Evolutionary conservation across 179 eudicot species (phyloP).

Genomic region (Gypsophila paniculata): DNA sequence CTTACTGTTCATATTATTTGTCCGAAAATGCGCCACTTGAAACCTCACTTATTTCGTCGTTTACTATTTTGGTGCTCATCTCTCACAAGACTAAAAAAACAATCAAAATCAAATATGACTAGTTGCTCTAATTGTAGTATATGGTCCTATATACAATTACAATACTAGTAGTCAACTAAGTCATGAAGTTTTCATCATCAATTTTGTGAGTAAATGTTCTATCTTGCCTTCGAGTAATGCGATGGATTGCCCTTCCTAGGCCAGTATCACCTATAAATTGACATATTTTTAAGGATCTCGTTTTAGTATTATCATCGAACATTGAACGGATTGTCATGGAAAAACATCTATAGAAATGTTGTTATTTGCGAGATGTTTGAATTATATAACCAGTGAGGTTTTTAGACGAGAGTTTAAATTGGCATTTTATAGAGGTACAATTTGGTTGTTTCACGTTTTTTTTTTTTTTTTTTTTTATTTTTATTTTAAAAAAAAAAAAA

Average conservation of each 20-base stretch:
- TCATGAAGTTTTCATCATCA: constrained; percentile 18
- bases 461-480: too few relatives aligned
- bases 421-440: too few relatives aligned
- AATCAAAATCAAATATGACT: constrained; percentile 29
- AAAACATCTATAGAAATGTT: too few relatives aligned
- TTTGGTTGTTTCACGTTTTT: too few relatives aligned
- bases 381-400: too few relatives aligned
- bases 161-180: constrained; percentile 18
- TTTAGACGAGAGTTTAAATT: too few relatives aligned
- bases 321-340: too few relatives aligned
- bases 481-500: too few relatives aligned
- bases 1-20: neutral
- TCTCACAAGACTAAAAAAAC: constrained; percentile 14
- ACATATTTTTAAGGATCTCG: neutral
- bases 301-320: too few relatives aligned
- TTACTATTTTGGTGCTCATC: constrained; percentile 13
- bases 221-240: constrained; percentile 19
- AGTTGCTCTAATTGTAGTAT: constrained; percentile 14
- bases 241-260: neutral
- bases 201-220: constrained; percentile 8
- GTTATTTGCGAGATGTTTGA: too few relatives aligned
- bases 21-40: constrained; percentile 14
- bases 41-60: constrained; percentile 24
- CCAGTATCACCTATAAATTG: neutral
- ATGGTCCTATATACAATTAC: neutral